Evolutionary conservation across 2,329 filamentous ascomycete genomes (phyloP).

Genomic region (Arachnomyces sp.): DNA sequence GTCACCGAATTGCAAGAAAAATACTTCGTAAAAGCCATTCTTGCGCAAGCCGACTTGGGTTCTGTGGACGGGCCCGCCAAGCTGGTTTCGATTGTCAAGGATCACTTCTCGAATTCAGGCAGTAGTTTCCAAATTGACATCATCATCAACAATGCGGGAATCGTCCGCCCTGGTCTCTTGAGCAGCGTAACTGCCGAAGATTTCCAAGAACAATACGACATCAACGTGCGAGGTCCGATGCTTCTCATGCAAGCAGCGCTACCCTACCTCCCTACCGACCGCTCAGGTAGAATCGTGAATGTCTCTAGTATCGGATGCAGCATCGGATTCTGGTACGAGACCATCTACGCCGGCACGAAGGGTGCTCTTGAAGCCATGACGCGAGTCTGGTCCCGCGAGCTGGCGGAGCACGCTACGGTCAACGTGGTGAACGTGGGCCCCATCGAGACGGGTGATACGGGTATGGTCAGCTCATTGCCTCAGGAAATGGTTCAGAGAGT

Average conservation of each 20-base stretch:
- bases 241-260: constrained; percentile 49
- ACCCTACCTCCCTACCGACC: constrained; percentile 49
- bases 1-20: too few relatives aligned
- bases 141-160: constrained; percentile 53
- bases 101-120: constrained; percentile 9
- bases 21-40: too few relatives aligned
- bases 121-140: constrained; percentile 46
- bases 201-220: constrained; percentile 49
- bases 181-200: constrained; percentile 33
- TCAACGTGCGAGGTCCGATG: constrained; percentile 53
- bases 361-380: constrained; percentile 58
- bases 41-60: too few relatives aligned
- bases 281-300: constrained; percentile 53
- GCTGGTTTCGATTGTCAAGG: too few relatives aligned
- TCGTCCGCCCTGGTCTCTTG: constrained; percentile 35
- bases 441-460: constrained; percentile 36
- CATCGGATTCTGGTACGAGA: constrained; percentile 47
- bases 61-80: too few relatives aligned
- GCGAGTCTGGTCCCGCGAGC: constrained; percentile 52
- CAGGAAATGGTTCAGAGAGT: constrained; percentile 32
- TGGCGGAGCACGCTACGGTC: constrained; percentile 50
- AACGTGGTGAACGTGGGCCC: constrained; percentile 56
- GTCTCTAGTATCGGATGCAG: constrained; percentile 48
- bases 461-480: too few relatives aligned
- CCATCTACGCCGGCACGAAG: constrained; percentile 55